phyloP scores from a whole-genome alignment of 2,329 filamentous ascomycete species.

The Sporothrix pseudoabietina region DNA sequence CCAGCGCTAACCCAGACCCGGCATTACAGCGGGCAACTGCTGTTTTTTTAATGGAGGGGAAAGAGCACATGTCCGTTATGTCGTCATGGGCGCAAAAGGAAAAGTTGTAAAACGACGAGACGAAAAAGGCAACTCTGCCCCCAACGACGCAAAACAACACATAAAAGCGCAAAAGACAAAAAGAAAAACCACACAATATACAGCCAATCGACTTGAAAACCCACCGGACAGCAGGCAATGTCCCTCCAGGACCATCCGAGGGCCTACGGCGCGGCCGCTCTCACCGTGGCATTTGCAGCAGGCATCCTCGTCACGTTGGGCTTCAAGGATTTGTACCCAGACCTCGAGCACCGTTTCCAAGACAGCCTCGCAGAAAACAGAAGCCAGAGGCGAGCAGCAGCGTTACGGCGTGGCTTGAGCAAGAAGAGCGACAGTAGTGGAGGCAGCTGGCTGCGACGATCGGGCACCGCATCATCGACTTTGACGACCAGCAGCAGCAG shows the following conservation, averaged over 20 bases:
- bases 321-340: constrained; percentile 78
- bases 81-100: constrained; percentile 24
- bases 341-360: constrained; percentile 65
- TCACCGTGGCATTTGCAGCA: constrained; percentile 72
- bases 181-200: background rate
- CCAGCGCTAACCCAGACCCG: background rate
- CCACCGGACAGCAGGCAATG: constrained; percentile 45
- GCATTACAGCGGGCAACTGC: constrained; percentile 13
- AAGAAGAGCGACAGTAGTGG: constrained; percentile 13
- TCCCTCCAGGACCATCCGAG: constrained; percentile 63
- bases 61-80: constrained; percentile 8
- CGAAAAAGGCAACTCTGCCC: background rate
- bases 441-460: constrained; percentile 18
- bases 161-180: background rate
- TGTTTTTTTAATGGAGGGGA: constrained; percentile 20
- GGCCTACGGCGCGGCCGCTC: constrained; percentile 65
- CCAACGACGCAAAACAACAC: background rate
- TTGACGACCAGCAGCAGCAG: constrained; percentile 5
- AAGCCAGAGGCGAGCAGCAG: constrained; percentile 17
- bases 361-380: constrained; percentile 38
- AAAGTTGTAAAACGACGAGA: constrained; percentile 7
- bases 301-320: constrained; percentile 75
- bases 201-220: background rate
- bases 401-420: constrained; percentile 25
- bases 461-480: constrained; percentile 33